Conservation (phyloP, 768 basidiomycete genomes). For the Sarcomyxa edulis region DNA sequence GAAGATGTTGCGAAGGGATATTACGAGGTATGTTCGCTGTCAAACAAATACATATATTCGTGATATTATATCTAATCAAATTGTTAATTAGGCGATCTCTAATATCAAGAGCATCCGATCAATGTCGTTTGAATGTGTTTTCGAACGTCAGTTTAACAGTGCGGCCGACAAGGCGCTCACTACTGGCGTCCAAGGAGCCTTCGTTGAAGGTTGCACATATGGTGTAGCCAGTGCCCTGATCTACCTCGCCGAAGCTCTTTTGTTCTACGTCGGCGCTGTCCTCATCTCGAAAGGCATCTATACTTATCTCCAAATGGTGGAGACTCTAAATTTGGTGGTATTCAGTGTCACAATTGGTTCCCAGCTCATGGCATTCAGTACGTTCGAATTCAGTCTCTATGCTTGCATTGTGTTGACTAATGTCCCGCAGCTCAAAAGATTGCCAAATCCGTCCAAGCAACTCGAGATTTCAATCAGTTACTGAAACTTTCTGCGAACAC, state of each 20-base stretch:
- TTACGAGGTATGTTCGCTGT: slow-evolving; percentile 61
- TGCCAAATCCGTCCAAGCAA: slow-evolving; percentile 83
- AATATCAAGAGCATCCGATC: slow-evolving; percentile 85
- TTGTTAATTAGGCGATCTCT: slow-evolving; percentile 49
- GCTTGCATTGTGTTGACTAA: background rate
- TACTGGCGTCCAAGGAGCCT: slow-evolving; percentile 76
- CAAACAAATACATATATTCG: slow-evolving; percentile 5
- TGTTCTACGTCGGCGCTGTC: slow-evolving; percentile 90
- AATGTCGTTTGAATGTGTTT: slow-evolving; percentile 77
- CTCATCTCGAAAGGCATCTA: slow-evolving; percentile 79
- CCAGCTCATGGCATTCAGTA: slow-evolving; percentile 89
- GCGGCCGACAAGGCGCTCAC: slow-evolving; percentile 55
- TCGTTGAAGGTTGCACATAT: slow-evolving; percentile 79
- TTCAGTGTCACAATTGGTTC: slow-evolving; percentile 92
- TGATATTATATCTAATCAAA: slow-evolving; percentile 5
- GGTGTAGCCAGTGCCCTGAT: slow-evolving; percentile 81
- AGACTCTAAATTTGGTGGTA: slow-evolving; percentile 86
- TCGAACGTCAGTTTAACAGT: slow-evolving; percentile 62
- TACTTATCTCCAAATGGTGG: slow-evolving; percentile 83
- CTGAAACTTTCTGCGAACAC: slow-evolving; percentile 56
- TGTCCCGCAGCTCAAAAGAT: slow-evolving; percentile 57
- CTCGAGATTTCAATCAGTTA: slow-evolving; percentile 70
- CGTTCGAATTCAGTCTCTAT: slow-evolving; percentile 25
- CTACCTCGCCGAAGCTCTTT: slow-evolving; percentile 83
- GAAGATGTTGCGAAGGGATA: slow-evolving; percentile 83